Percentiles rank a stretch among this genome's conserved stretches.
Conservation (phyloP, 352 stramenopile genomes). For the Pythium phragmiticola region DNA sequence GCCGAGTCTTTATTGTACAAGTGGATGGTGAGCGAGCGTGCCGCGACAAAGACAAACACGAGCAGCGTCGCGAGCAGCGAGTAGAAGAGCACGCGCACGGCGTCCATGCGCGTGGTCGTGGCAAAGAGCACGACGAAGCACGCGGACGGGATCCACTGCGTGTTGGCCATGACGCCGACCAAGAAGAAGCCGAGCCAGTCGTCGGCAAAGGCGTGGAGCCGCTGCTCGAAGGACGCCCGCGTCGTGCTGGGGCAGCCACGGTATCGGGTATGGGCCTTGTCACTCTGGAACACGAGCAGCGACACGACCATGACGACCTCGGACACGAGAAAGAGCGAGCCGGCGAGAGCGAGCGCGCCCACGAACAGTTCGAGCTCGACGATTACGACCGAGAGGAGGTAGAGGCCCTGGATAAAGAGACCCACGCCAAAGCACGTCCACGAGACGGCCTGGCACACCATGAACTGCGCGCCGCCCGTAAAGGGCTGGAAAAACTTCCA, state of each 20-base stretch:
- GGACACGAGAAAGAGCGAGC: constrained; percentile 57
- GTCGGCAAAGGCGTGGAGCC: constrained; percentile 44
- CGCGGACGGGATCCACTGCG: constrained; percentile 62
- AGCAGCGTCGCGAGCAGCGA: constrained; percentile 30
- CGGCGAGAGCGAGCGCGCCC: constrained; percentile 63
- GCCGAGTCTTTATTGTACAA: constrained; percentile 60
- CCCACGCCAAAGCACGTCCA: constrained; percentile 78
- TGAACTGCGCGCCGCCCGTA: constrained; percentile 67
- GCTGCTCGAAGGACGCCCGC: constrained; percentile 23
- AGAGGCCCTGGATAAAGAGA: constrained; percentile 67
- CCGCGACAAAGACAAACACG: constrained; percentile 59
- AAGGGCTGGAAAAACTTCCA: constrained; percentile 88
- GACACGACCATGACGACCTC: constrained; percentile 85
- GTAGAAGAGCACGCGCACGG: constrained; percentile 43
- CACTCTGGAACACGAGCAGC: constrained; percentile 57
- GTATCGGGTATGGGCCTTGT: background rate
- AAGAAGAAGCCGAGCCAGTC: constrained; percentile 56
- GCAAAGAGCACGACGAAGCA: constrained; percentile 56
- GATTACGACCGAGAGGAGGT: constrained; percentile 74
- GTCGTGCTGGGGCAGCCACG: background rate
- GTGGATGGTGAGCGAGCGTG: constrained; percentile 53
- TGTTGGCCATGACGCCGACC: constrained; percentile 52
- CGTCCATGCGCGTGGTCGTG: constrained; percentile 41
- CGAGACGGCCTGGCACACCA: constrained; percentile 73
- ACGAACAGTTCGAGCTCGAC: constrained; percentile 82